These are phyloP conservation scores for Monosporascus cannonballus DNA, from an alignment of 2,329 filamentous ascomycete species.

Conservation along the genomic window DNA sequence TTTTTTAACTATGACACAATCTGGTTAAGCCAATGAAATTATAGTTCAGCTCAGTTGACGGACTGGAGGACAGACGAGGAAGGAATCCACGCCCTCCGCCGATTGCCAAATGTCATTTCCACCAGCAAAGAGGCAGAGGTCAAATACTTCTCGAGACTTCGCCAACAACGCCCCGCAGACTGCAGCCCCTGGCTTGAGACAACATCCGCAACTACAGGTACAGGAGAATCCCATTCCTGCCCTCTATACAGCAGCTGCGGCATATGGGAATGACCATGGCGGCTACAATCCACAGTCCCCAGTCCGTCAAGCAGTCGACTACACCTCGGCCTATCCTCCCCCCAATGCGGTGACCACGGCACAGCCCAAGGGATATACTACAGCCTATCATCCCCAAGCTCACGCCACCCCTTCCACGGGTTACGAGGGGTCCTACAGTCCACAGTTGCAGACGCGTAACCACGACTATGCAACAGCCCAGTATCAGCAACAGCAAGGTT, in stretches of 20 bases:
- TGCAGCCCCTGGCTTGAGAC: constrained; percentile 25
- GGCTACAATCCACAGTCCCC: constrained; percentile 15
- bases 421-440: constrained; percentile 15
- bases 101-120: constrained; percentile 26
- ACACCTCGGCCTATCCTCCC: constrained; percentile 2
- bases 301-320: constrained; percentile 1
- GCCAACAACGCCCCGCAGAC: constrained; percentile 26
- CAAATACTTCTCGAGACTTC: constrained; percentile 26
- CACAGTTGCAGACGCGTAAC: constrained; percentile 5
- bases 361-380: background rate
- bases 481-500: constrained; percentile 18
- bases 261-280: constrained; percentile 19
- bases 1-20: too few species aligned
- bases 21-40: too few species aligned
- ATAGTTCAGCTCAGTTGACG: too few species aligned
- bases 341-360: background rate
- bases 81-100: background rate
- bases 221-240: constrained; percentile 12
- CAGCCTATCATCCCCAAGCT: background rate
- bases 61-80: too few species aligned
- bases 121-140: constrained; percentile 27
- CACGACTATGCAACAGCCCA: background rate
- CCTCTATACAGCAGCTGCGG: constrained; percentile 12
- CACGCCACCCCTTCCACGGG: constrained; percentile 1
- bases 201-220: constrained; percentile 9